Evolutionary conservation across 208 protist genomes (phyloP).

Genomic region (Trypanosoma platydactyli): DNA sequence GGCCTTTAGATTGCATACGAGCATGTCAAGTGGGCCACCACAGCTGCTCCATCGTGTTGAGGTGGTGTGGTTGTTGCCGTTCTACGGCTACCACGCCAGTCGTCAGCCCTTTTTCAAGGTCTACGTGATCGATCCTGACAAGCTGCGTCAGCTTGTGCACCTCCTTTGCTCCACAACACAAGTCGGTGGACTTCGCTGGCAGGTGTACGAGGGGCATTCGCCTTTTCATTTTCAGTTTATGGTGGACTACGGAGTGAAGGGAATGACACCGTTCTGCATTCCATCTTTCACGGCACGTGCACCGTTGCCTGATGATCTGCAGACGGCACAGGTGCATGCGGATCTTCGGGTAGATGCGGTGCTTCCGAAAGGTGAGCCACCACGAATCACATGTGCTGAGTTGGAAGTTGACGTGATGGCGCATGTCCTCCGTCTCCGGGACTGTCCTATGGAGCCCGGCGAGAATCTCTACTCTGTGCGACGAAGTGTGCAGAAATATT

Average conservation of each 20-base stretch:
- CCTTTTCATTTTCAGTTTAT: conserved; percentile 77
- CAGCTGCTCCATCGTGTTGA: conserved; percentile 77
- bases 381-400: conserved; percentile 44
- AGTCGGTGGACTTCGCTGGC: conserved; percentile 60
- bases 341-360: conserved; percentile 28
- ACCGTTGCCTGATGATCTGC: conserved; percentile 15
- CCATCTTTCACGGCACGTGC: conserved; percentile 24
- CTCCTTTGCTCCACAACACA: conserved; percentile 52
- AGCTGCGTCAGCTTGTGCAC: conserved; percentile 33
- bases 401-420: conserved; percentile 57
- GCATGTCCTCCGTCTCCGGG: conserved; percentile 16
- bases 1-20: neutral
- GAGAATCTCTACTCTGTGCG: conserved; percentile 58
- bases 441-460: conserved; percentile 18
- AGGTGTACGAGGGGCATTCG: conserved; percentile 65
- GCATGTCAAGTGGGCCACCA: neutral
- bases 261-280: conserved; percentile 53
- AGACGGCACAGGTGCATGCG: conserved; percentile 6
- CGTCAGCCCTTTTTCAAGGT: conserved; percentile 60
- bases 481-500: conserved; percentile 50
- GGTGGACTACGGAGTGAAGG: conserved; percentile 62
- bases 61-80: conserved; percentile 51
- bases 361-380: conserved; percentile 32
- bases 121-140: conserved; percentile 52
- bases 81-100: conserved; percentile 73